Conservation (phyloP, 2,329 filamentous ascomycete species). For the Calonectria hawksworthii region DNA sequence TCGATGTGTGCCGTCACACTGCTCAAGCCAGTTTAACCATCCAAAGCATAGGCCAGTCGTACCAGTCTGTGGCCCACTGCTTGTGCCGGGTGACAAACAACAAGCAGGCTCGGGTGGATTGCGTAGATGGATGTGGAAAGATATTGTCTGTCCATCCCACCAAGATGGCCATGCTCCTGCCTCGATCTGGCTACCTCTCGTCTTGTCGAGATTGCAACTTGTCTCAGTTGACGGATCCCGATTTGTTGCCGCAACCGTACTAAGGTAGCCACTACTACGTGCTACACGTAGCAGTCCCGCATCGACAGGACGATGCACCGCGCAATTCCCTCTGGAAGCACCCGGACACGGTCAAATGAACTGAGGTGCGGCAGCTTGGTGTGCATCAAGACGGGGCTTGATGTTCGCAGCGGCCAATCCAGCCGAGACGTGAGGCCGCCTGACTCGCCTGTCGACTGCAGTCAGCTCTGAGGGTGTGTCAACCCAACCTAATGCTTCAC, state of each 20-base stretch:
- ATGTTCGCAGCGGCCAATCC: slow-evolving; percentile 41
- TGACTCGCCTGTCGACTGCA: slow-evolving; percentile 42
- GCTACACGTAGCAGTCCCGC: slow-evolving; percentile 19
- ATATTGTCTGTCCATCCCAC: slow-evolving; percentile 8
- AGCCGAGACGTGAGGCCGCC: slow-evolving; percentile 39
- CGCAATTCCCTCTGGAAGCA: slow-evolving; percentile 30
- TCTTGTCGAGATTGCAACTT: slow-evolving; percentile 31
- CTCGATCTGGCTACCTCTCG: slow-evolving; percentile 30
- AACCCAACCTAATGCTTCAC: slow-evolving; percentile 32
- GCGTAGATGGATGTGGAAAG: slow-evolving; percentile 13
- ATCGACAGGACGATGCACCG: slow-evolving; percentile 25
- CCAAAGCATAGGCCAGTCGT: slow-evolving; percentile 31
- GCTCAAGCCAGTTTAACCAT: slow-evolving; percentile 37
- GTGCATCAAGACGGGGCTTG: slow-evolving; percentile 42
- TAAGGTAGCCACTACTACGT: slow-evolving; percentile 21
- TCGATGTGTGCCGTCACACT: slow-evolving; percentile 40
- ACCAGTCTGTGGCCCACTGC: slow-evolving; percentile 23
- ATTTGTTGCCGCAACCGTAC: slow-evolving; percentile 36
- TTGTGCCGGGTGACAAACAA: slow-evolving; percentile 24
- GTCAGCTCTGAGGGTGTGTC: slow-evolving; percentile 35
- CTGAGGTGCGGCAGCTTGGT: slow-evolving; percentile 33
- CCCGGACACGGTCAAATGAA: slow-evolving; percentile 31
- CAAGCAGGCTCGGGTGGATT: slow-evolving; percentile 9
- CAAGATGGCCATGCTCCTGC: slow-evolving; percentile 27
- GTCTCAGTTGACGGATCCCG: slow-evolving; percentile 40